Conservation (phyloP, 202 grass and related monocot species). For the Schoenoplectus triqueter region DNA sequence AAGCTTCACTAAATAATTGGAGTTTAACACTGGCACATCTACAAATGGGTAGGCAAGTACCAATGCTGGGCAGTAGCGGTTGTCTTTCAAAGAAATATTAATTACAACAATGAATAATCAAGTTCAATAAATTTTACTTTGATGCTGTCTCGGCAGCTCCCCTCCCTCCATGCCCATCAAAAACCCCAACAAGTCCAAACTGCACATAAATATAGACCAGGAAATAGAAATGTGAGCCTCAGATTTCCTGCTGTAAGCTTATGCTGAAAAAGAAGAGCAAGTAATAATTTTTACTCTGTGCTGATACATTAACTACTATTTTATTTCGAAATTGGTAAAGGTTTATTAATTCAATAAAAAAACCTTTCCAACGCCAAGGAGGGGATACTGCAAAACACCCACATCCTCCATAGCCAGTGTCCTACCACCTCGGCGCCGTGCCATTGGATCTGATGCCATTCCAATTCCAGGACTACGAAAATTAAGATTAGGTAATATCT, state of each 20-base stretch:
- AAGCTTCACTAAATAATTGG: not conserved
- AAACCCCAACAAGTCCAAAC: conserved; percentile 86
- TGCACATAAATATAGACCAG: conserved; percentile 43
- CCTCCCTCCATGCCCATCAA: conserved; percentile 88
- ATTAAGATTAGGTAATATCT: conserved; percentile 24
- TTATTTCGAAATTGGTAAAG: conserved; percentile 10
- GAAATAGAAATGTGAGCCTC: not conserved
- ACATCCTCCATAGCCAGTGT: conserved; percentile 80
- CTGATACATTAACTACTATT: conserved; percentile 20
- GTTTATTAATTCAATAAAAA: conserved; percentile 20
- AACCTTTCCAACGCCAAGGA: conserved; percentile 65
- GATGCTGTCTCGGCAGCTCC: conserved; percentile 72
- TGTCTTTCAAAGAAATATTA: conserved; percentile 31
- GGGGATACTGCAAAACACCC: conserved; percentile 66
- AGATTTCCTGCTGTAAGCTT: not conserved
- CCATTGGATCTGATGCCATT: conserved; percentile 78
- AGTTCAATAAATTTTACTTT: conserved; percentile 57
- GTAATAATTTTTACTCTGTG: not conserved
- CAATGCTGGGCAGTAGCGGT: conserved; percentile 22
- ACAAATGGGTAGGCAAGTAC: not conserved
- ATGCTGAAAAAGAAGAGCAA: not conserved
- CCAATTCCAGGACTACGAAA: conserved; percentile 50
- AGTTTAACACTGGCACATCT: not conserved
- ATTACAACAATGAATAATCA: conserved; percentile 29
- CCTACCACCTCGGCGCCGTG: conserved; percentile 58